Evolutionary conservation across 2,329 filamentous ascomycete species (phyloP).

Genomic region (Dactylonectria macrodidyma): DNA sequence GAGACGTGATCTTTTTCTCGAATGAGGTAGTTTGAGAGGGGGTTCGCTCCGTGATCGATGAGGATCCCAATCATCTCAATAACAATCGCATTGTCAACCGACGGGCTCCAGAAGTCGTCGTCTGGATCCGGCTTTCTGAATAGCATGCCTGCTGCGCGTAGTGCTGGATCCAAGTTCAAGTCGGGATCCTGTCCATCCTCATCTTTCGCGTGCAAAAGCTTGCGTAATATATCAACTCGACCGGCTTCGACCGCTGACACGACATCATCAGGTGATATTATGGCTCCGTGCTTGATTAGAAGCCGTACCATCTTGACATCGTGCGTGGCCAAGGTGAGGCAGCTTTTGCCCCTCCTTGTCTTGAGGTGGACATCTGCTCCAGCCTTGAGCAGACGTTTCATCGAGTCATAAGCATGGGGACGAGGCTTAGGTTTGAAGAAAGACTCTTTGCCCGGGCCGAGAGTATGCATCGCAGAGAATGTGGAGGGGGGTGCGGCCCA

Average conservation of each 20-base stretch:
- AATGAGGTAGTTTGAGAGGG: slow-evolving; percentile 4
- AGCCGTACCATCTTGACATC: neutral
- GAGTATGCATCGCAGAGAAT: slow-evolving; percentile 2
- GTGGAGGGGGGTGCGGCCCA: neutral
- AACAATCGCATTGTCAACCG: slow-evolving; percentile 8
- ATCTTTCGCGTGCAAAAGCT: neutral
- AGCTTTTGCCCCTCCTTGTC: neutral
- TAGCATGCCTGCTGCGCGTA: slow-evolving; percentile 14
- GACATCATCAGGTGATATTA: neutral
- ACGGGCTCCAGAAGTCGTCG: slow-evolving; percentile 2
- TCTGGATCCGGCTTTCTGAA: slow-evolving; percentile 10
- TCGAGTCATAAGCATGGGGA: slow-evolving; percentile 11
- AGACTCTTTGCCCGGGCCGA: no score
- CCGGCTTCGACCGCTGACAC: neutral
- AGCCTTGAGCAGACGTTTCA: slow-evolving; percentile 17
- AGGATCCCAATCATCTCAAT: slow-evolving; percentile 20
- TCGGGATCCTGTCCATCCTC: neutral
- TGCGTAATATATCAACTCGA: neutral
- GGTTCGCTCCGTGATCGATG: slow-evolving; percentile 17
- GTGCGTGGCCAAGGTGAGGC: neutral
- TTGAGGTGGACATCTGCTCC: slow-evolving; percentile 18
- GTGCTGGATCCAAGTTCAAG: slow-evolving; percentile 12
- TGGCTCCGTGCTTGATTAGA: slow-evolving; percentile 11
- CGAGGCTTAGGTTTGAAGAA: slow-evolving; percentile 2
- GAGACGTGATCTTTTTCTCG: no score